Base-by-base conservation (phyloP, 345 rosid species). In the Fremontodendron californicum region DNA sequence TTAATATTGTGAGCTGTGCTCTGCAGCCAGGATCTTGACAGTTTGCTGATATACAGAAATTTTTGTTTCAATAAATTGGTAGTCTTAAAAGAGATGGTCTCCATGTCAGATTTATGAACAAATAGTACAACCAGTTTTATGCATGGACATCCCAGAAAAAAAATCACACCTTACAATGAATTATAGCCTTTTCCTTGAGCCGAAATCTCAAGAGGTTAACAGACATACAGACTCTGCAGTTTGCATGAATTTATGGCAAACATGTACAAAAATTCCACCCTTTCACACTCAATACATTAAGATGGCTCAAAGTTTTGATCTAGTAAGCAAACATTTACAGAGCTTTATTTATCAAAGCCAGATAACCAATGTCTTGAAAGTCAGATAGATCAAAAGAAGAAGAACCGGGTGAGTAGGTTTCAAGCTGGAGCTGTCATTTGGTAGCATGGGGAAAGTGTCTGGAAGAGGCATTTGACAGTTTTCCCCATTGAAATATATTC, bases 381-480 rank as follows among this genome's bases (percentile, higher is more conserved):
- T 52, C 35, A 74, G 62, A 43, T 35, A 64, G 10, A 77, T 25
- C 33, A 81, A 42, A 19, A 81, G 67, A 61, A 82, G 73, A 66
- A 77, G 67, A 63, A 64, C 18, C 31, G 13, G 5, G 42, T 21
- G 55, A 74, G 70, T 48, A 31, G 78, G 79, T 66, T 73, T 80
- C 48, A 33, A 35, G 33, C 61, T 69, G 37, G 42, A 79, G 79
- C 83, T 73, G 21, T 67, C 77, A 70, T 83, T 90, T 76, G 92
- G 91, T 23, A 84, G 83, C 82, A 63, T 65, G 0, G 92, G 92
- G 42, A 80, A 89, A 8, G 79, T 77, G 77, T 91, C 89, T 5
- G 91, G 89, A 25, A 64, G 86, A 15, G 94, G 85, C 89, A 88
- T 89, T 31, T 65, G 49, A 55, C 94, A 89, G 74, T 82, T 84